Evolutionary conservation across 2,329 filamentous ascomycete genomes (phyloP), one percentile per base, ranked within the genome.

Genomic region (Dothideomycetes sp.): DNA sequence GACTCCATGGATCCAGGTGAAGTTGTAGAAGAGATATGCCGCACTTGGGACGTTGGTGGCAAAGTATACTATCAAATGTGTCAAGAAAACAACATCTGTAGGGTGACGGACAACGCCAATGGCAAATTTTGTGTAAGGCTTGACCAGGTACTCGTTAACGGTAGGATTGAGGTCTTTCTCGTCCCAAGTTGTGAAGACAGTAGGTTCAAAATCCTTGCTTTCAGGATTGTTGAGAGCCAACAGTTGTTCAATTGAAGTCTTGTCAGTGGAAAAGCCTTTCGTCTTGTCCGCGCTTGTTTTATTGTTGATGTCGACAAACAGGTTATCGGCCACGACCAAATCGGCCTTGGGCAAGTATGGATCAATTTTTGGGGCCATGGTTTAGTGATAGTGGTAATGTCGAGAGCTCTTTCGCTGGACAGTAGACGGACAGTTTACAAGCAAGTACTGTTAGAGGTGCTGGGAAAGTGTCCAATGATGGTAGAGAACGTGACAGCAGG

Each of bases 51-150:
- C 60, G 1, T 78, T 78, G 1, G 82, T 84, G 41, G 64, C 65
- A 45, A 81, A 70, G 64, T 88, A 88, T 18, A 86, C 62, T 24
- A 87, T 56, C 16, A 89, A 68, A 57, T 89, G 83, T 0, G 81
- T 85, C 42, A 88, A 59, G 70, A 89, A 84, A 33, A 87, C 74
- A 13, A 88, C 80, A 56, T 89, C 84, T 1, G 80, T 82, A 41
- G 76, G 70, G 44, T 74, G 65, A 11, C 82, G 78, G 8, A 82
- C 78, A 16, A 80, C 58, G 2, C 55, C 59, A 29, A 65, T 66
- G 1, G 74, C 80, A 53, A 70, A 61, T 11, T 61, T 57, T 33
- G 78, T 63, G 55, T 84, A 85, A 1, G 78, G 74, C 28, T 69
- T 63, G 13, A 84, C 61, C 2, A 80, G 18, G 46, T 69, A 68